Conservation (phyloP, 495 filamentous ascomycete species). For the Penicillium antarcticum region DNA sequence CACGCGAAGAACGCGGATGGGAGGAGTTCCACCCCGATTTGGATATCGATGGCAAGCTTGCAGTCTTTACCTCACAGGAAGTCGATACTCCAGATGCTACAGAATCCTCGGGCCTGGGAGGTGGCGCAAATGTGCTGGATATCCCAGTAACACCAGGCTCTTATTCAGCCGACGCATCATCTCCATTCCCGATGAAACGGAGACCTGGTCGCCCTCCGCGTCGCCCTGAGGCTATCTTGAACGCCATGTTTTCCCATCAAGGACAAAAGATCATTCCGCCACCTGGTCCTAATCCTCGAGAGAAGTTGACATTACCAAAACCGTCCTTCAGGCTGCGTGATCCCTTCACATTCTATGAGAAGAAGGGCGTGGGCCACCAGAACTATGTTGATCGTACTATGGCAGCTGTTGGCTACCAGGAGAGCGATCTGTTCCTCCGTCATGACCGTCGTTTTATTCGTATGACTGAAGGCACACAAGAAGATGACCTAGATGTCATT, state of each 20-base stretch:
- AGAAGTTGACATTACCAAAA: slow-evolving; percentile 63
- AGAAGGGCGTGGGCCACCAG: slow-evolving; percentile 56
- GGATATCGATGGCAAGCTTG: slow-evolving; percentile 76
- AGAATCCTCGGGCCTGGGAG: slow-evolving; percentile 17
- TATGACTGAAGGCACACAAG: slow-evolving; percentile 68
- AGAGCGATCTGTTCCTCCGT: slow-evolving; percentile 80
- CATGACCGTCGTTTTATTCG: slow-evolving; percentile 77
- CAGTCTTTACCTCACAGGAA: slow-evolving; percentile 75
- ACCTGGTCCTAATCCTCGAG: slow-evolving; percentile 64
- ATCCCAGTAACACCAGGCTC: slow-evolving; percentile 13
- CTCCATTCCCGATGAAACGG: slow-evolving; percentile 50
- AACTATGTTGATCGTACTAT: slow-evolving; percentile 86
- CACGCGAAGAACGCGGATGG: slow-evolving; percentile 92
- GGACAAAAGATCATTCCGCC: slow-evolving; percentile 57
- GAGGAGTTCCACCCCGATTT: slow-evolving; percentile 95
- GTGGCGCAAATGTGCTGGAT: slow-evolving; percentile 17
- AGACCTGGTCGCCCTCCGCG: slow-evolving; percentile 61
- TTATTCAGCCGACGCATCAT: slow-evolving; percentile 19
- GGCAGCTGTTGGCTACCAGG: slow-evolving; percentile 92
- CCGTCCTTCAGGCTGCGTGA: slow-evolving; percentile 56
- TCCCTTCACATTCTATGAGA: slow-evolving; percentile 59
- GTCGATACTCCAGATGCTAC: slow-evolving; percentile 64
- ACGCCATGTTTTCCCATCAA: slow-evolving; percentile 56
- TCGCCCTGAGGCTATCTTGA: slow-evolving; percentile 57
- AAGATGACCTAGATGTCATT: slow-evolving; percentile 75